phyloP scores from a whole-genome alignment of 1,284 basidiomycete genomes.

The Moniliophthora roreri region DNA sequence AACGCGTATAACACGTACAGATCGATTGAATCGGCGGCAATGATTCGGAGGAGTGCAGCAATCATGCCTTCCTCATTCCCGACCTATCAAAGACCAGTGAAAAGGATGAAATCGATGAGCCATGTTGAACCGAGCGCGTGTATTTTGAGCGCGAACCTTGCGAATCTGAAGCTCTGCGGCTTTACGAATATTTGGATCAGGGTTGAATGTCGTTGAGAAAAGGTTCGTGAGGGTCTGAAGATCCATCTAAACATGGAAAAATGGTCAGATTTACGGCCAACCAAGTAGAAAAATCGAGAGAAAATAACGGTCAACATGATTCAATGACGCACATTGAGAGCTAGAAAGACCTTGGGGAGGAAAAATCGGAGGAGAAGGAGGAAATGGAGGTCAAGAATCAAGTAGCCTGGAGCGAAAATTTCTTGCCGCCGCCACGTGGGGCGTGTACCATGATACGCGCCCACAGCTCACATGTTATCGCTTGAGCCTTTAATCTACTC shows the following conservation, averaged over 20 bases:
- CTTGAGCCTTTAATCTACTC: too few species aligned
- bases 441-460: too few species aligned
- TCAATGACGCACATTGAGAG: too few species aligned
- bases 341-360: too few species aligned
- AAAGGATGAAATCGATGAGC: conserved; percentile 1
- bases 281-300: too few species aligned
- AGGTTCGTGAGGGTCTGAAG: conserved; percentile 73
- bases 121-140: background rate
- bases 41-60: conserved; percentile 77
- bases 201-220: conserved; percentile 75
- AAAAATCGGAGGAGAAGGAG: too few species aligned
- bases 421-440: too few species aligned
- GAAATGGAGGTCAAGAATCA: too few species aligned
- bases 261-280: too few species aligned
- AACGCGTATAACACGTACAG: conserved; percentile 60
- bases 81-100: conserved; percentile 43
- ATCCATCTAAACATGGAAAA: conserved; percentile 55
- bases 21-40: conserved; percentile 73
- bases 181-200: conserved; percentile 85
- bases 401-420: too few species aligned
- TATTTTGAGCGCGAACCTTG: conserved; percentile 47
- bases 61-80: conserved; percentile 78
- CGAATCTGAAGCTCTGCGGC: conserved; percentile 81
- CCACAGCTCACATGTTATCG: too few species aligned
- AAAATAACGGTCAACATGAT: too few species aligned